Evolutionary conservation across 805 yeast genomes (phyloP).

Genomic region (Tetrapisispora iriomotensis): DNA sequence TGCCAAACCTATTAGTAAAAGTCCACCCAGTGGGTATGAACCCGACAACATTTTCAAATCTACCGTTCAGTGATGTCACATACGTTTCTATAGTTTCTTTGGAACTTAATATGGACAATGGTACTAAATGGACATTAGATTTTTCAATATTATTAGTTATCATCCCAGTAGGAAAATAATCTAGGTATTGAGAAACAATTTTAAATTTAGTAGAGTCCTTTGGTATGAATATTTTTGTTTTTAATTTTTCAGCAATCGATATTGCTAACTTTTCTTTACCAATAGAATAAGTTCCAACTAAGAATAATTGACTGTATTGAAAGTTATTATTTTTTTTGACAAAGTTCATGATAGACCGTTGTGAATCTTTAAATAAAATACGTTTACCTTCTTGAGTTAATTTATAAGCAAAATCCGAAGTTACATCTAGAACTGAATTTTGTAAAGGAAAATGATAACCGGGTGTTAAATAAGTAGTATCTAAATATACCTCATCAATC

Average conservation of each 20-base stretch:
- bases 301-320: constrained; percentile 10
- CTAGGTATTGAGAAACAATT: constrained; percentile 37
- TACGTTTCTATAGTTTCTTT: constrained; percentile 24
- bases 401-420: constrained; percentile 43
- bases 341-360: constrained; percentile 25
- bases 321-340: constrained; percentile 1
- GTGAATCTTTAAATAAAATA: constrained; percentile 14
- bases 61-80: constrained; percentile 8
- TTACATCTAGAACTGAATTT: constrained; percentile 47
- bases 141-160: constrained; percentile 34
- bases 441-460: constrained; percentile 71
- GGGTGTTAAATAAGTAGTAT: constrained; percentile 82
- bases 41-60: constrained; percentile 42
- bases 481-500: constrained; percentile 65
- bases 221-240: constrained; percentile 41
- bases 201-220: constrained; percentile 33
- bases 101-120: constrained; percentile 48
- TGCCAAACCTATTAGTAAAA: constrained; percentile 29
- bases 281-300: constrained; percentile 83
- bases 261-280: constrained; percentile 87
- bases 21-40: constrained; percentile 91
- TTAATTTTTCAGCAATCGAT: constrained; percentile 42
- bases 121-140: constrained; percentile 61
- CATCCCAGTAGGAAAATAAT: constrained; percentile 37
- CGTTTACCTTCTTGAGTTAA: constrained; percentile 28